These are phyloP conservation scores for Helenozyma rhizophorensis DNA, from an alignment of 805 yeast genomes.

Conservation along the genomic window DNA sequence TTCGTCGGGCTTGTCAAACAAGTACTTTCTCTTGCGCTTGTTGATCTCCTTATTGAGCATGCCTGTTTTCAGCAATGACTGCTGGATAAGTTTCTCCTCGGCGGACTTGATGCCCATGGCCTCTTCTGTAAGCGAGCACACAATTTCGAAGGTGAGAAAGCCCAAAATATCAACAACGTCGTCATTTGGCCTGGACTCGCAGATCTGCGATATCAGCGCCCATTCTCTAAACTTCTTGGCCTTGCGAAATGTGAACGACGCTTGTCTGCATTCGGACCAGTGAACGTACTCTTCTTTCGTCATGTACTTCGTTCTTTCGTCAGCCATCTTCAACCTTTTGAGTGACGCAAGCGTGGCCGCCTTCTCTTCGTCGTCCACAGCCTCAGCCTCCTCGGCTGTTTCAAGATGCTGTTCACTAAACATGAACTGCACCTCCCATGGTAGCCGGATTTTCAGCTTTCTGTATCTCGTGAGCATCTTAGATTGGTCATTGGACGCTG, in stretches of 20 bases:
- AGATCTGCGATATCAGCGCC: slow-evolving; percentile 81
- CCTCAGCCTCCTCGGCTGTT: slow-evolving; percentile 53
- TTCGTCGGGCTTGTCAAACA: slow-evolving; percentile 88
- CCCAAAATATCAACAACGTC: slow-evolving; percentile 96
- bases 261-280: slow-evolving; percentile 98
- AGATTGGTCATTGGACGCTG: slow-evolving; percentile 31
- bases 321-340: slow-evolving; percentile 86
- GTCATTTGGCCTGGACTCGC: slow-evolving; percentile 90
- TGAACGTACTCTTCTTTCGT: slow-evolving; percentile 97
- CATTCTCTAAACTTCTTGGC: slow-evolving; percentile 94
- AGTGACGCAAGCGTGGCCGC: slow-evolving; percentile 87
- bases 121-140: slow-evolving; percentile 88
- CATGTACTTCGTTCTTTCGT: slow-evolving; percentile 89
- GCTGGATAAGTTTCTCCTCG: slow-evolving; percentile 46
- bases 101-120: slow-evolving; percentile 76
- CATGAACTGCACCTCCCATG: slow-evolving; percentile 96
- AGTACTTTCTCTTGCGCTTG: slow-evolving; percentile 43
- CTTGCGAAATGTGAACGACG: slow-evolving; percentile 91
- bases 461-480: slow-evolving; percentile 50
- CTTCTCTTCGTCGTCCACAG: slow-evolving; percentile 80
- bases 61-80: slow-evolving; percentile 20
- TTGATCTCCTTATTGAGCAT: slow-evolving; percentile 20
- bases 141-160: slow-evolving; percentile 93
- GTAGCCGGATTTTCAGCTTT: slow-evolving; percentile 76
- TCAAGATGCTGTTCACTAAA: slow-evolving; percentile 85